Percentiles rank a stretch among this genome's conserved stretches.
These are phyloP conservation scores for Ceratorhiza oryzae-sativae DNA, from an alignment of 1,284 basidiomycete genomes.

Conservation along the genomic window DNA sequence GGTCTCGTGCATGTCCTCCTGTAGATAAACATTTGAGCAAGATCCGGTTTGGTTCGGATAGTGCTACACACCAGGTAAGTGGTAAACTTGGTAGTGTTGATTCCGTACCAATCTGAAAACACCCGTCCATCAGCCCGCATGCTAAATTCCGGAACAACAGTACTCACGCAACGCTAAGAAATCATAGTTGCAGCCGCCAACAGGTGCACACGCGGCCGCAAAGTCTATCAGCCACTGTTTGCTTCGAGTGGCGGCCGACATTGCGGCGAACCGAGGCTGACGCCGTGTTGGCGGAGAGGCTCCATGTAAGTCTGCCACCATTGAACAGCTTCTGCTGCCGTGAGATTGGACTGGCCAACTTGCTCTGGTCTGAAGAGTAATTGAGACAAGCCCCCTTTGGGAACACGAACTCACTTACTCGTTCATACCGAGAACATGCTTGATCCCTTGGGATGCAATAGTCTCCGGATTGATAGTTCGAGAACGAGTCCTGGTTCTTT, in stretches of 20 bases:
- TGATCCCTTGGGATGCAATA: constrained; percentile 46
- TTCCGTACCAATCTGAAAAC: constrained; percentile 64
- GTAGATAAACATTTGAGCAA: neutral
- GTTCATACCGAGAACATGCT: constrained; percentile 52
- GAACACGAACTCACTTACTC: constrained; percentile 44
- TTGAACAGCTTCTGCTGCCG: constrained; percentile 47
- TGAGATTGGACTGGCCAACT: constrained; percentile 29
- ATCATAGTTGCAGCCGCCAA: constrained; percentile 55
- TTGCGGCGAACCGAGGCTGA: constrained; percentile 55
- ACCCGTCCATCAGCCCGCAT: neutral
- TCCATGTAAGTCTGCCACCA: constrained; percentile 46
- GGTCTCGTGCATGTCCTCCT: constrained; percentile 56
- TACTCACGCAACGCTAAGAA: constrained; percentile 55
- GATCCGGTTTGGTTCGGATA: neutral
- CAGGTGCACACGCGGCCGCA: constrained; percentile 50
- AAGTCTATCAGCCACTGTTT: constrained; percentile 56
- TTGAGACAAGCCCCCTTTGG: too few species aligned
- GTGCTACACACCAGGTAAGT: constrained; percentile 55
- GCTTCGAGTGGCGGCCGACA: constrained; percentile 53
- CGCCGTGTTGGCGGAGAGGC: constrained; percentile 45
- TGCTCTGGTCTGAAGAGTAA: constrained; percentile 9
- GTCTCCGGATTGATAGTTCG: constrained; percentile 49
- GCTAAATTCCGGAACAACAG: neutral
- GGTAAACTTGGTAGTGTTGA: constrained; percentile 58
- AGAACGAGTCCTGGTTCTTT: constrained; percentile 48